These are phyloP conservation scores for Bertia moriformis DNA, from an alignment of 2,329 filamentous ascomycete species.

Conservation along the genomic window DNA sequence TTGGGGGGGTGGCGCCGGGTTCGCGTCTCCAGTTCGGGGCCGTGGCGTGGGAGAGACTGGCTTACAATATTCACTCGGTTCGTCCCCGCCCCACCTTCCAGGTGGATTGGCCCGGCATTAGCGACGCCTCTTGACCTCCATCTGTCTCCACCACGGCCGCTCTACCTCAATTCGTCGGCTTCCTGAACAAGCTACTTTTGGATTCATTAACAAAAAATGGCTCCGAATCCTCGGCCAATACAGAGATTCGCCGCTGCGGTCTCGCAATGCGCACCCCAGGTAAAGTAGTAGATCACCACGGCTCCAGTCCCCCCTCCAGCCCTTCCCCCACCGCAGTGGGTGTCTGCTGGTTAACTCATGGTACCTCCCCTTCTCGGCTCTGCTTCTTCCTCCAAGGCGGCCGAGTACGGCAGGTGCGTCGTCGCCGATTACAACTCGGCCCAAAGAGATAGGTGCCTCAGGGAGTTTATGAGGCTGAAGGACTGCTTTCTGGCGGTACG, in stretches of 20 bases:
- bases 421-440: constrained; percentile 79
- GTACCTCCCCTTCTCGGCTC: neutral
- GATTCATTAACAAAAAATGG: neutral
- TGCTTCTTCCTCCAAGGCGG: too few species aligned
- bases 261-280: constrained; percentile 38
- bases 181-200: neutral
- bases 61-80: neutral
- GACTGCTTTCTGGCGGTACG: constrained; percentile 67
- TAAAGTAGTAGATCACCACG: constrained; percentile 8
- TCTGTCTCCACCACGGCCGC: neutral
- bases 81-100: too few species aligned
- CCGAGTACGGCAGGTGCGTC: constrained; percentile 81
- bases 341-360: constrained; percentile 3
- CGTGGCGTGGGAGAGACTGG: neutral
- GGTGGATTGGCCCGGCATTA: too few species aligned
- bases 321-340: neutral
- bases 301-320: neutral
- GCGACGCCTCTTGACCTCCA: neutral
- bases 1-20: too few species aligned
- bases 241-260: constrained; percentile 37
- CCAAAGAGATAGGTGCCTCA: constrained; percentile 76
- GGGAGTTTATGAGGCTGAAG: constrained; percentile 74
- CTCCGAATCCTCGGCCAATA: constrained; percentile 21
- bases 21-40: too few species aligned
- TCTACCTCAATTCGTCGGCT: neutral